These are phyloP conservation scores for Cyclostephanos tholiformis DNA, from an alignment of 108 stramenopile species.

Conservation along the genomic window DNA sequence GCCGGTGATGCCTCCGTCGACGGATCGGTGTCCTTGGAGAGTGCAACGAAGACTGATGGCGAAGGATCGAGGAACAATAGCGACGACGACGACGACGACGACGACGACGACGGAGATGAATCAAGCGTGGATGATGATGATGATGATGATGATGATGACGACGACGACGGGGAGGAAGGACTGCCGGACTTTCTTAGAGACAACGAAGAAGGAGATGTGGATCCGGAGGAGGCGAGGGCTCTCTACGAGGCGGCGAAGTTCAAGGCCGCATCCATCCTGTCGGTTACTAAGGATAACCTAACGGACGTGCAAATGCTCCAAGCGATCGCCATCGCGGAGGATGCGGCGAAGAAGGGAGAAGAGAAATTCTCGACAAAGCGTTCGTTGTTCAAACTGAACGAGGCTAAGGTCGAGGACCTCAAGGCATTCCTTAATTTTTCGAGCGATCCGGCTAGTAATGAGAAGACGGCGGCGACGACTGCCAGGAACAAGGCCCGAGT, in stretches of 20 bases:
- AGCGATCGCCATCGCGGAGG: slow-evolving; percentile 51
- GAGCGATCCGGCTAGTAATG: slow-evolving; percentile 2
- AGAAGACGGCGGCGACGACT: not conserved
- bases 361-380: slow-evolving; percentile 48
- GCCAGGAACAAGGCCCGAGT: slow-evolving; percentile 6
- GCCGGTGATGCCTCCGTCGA: slow-evolving; percentile 33
- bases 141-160: slow-evolving; percentile 25
- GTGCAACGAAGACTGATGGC: slow-evolving; percentile 18
- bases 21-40: slow-evolving; percentile 38
- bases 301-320: slow-evolving; percentile 55
- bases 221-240: slow-evolving; percentile 38
- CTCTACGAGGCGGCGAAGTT: slow-evolving; percentile 49
- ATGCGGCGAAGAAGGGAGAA: slow-evolving; percentile 46
- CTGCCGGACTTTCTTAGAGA: slow-evolving; percentile 44
- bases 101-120: too few species aligned
- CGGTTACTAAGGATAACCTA: slow-evolving; percentile 44
- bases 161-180: slow-evolving; percentile 23
- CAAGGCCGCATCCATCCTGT: slow-evolving; percentile 48
- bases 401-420: slow-evolving; percentile 50
- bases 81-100: slow-evolving; percentile 19
- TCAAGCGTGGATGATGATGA: slow-evolving; percentile 35
- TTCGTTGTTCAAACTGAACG: slow-evolving; percentile 42
- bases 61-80: slow-evolving; percentile 29
- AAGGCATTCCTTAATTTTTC: slow-evolving; percentile 39
- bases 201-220: slow-evolving; percentile 34